Evolutionary conservation across 2,329 filamentous ascomycete genomes (phyloP).

Genomic region (Nannizzia gypsea): DNA sequence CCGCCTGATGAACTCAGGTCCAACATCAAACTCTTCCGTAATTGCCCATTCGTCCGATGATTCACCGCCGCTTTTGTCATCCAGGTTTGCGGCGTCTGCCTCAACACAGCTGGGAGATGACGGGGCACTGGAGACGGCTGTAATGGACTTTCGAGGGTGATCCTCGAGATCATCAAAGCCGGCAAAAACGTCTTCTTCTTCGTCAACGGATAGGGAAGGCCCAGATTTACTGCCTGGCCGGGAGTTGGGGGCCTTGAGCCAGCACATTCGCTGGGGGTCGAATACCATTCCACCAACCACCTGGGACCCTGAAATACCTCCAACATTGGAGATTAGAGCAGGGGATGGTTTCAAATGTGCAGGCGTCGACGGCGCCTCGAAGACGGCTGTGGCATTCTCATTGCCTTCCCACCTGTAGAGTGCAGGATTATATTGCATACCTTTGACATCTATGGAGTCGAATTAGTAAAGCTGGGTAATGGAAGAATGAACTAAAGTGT

Average conservation of each 20-base stretch:
- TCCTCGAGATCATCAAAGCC: slow-evolving; percentile 90
- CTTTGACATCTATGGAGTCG: slow-evolving; percentile 58
- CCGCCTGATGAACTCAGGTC: slow-evolving; percentile 79
- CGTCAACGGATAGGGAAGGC: slow-evolving; percentile 48
- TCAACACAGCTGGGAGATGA: slow-evolving; percentile 15
- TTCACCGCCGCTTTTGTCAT: slow-evolving; percentile 32
- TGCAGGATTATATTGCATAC: slow-evolving; percentile 88
- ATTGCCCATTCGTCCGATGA: slow-evolving; percentile 65
- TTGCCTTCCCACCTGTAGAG: slow-evolving; percentile 93
- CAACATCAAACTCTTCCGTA: slow-evolving; percentile 94
- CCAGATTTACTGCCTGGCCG: slow-evolving; percentile 26
- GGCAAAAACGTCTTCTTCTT: slow-evolving; percentile 87
- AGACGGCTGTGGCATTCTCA: slow-evolving; percentile 68
- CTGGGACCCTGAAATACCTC: slow-evolving; percentile 72
- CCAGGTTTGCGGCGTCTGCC: slow-evolving; percentile 22
- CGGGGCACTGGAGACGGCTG: slow-evolving; percentile 2
- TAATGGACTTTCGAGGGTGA: slow-evolving; percentile 22
- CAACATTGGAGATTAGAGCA: slow-evolving; percentile 85
- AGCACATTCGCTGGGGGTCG: slow-evolving; percentile 93
- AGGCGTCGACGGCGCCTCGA: slow-evolving; percentile 50
- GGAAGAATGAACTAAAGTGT: neutral
- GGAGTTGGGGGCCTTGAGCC: slow-evolving; percentile 63
- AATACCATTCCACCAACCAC: slow-evolving; percentile 98
- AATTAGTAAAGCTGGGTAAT: slow-evolving; percentile 12
- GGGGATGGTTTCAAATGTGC: slow-evolving; percentile 35